These are phyloP conservation scores for Malus hybrid DNA, from an alignment of 331 rosid species.

Conservation along the genomic window DNA sequence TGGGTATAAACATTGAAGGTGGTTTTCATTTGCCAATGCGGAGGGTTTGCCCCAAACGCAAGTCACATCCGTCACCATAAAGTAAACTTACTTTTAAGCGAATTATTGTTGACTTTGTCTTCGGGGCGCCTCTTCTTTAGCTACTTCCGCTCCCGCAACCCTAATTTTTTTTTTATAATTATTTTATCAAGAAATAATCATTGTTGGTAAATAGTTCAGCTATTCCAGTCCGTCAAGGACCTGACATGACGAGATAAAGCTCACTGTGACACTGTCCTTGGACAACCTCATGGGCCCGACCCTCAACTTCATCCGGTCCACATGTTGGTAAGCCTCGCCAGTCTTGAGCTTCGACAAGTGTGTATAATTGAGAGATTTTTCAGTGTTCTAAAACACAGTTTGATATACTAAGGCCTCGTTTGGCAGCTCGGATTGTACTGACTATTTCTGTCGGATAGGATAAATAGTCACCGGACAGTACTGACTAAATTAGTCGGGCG, in stretches of 20 bases:
- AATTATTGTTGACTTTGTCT: background rate
- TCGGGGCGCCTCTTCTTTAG: background rate
- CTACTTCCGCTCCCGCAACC: background rate
- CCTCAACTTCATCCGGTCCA: background rate
- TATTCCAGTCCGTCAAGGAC: background rate
- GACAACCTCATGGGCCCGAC: background rate
- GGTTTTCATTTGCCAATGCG: background rate
- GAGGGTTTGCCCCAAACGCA: background rate
- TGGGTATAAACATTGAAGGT: background rate
- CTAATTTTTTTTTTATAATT: background rate
- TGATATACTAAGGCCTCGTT: too few relatives aligned
- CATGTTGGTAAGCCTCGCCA: background rate
- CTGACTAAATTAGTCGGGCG: too few relatives aligned
- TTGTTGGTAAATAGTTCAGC: background rate
- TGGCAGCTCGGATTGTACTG: too few relatives aligned
- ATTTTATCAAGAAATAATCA: too few relatives aligned
- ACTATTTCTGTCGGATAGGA: too few relatives aligned
- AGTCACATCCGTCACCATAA: background rate
- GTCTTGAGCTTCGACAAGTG: too few relatives aligned
- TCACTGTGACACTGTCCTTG: background rate
- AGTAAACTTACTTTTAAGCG: too few relatives aligned
- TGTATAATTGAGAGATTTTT: too few relatives aligned
- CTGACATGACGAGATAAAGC: background rate
- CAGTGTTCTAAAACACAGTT: fast-evolving
- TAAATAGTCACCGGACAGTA: too few relatives aligned